Evolutionary conservation across 129 eudicot genomes (phyloP).

Genomic region (Flaveria ramosissima): DNA sequence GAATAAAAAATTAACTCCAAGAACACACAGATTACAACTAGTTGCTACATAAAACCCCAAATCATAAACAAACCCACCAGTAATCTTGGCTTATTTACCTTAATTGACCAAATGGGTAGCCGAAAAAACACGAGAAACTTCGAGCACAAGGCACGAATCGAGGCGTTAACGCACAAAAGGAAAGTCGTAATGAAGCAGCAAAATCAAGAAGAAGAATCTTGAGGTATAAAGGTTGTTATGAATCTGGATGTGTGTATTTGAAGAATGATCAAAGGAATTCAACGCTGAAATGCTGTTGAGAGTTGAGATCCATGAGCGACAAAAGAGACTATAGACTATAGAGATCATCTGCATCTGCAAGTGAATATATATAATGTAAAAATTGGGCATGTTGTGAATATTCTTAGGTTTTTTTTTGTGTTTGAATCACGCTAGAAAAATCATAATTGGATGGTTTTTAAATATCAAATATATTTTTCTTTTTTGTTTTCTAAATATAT

Average conservation of each 20-base stretch:
- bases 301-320: conserved; percentile 26
- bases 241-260: not conserved
- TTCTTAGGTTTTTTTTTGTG: no score
- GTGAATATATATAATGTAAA: no score
- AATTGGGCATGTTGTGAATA: no score
- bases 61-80: not conserved
- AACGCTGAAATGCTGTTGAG: conserved; percentile 21
- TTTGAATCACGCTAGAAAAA: no score
- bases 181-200: conserved; percentile 1
- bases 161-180: conserved; percentile 3
- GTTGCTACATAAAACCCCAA: not conserved
- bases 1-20: conserved; percentile 10
- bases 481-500: no score
- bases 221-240: conserved; percentile 5
- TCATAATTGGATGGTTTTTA: no score
- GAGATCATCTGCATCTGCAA: not conserved
- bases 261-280: conserved; percentile 17
- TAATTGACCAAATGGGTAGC: conserved; percentile 3
- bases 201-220: conserved; percentile 15
- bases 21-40: not conserved
- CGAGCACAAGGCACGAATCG: conserved; percentile 13
- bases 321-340: not conserved
- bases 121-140: conserved; percentile 16
- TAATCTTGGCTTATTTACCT: conserved; percentile 21
- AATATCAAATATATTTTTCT: no score